A percentile compares a stretch with the other conserved stretches of the same genome.
These are phyloP conservation scores for Apophysomyces sp. DNA, from an alignment of 371 early-diverging fungal species.

Conservation along the genomic window DNA sequence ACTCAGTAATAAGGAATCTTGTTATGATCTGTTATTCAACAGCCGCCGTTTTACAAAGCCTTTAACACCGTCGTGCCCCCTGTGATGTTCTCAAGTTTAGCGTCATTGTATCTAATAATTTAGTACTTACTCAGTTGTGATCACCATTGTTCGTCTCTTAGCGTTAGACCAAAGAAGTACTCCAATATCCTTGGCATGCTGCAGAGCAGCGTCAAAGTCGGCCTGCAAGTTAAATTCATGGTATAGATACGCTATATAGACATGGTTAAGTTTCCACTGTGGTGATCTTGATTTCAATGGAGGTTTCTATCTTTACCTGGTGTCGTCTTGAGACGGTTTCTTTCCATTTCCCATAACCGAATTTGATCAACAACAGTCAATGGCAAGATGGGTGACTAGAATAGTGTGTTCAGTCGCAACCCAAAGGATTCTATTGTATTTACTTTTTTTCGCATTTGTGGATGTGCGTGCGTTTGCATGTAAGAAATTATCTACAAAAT, in stretches of 20 bases:
- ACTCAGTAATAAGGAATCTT: neutral
- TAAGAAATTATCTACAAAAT: conserved; percentile 78
- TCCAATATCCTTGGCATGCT: conserved; percentile 78
- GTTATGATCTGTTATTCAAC: conserved; percentile 3
- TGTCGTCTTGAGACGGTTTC: conserved; percentile 77
- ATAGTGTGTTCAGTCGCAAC: neutral
- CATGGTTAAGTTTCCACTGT: too few relatives aligned
- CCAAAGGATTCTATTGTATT: neutral
- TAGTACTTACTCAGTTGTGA: conserved; percentile 55
- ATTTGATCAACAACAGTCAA: conserved; percentile 97
- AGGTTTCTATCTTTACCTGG: conserved; percentile 33
- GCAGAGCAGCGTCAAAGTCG: conserved; percentile 75
- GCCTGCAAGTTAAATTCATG: conserved; percentile 74
- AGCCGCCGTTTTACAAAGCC: conserved; percentile 53
- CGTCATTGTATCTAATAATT: neutral
- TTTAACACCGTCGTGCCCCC: conserved; percentile 59
- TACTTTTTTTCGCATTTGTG: conserved; percentile 83
- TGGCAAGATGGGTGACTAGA: conserved; percentile 79
- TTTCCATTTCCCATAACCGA: conserved; percentile 96
- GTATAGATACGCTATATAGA: conserved; percentile 70
- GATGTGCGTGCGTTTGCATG: conserved; percentile 88
- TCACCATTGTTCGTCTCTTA: conserved; percentile 62
- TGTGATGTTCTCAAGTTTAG: neutral
- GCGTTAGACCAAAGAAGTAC: conserved; percentile 77
- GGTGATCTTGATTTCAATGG: too few relatives aligned